A percentile compares a stretch with the other conserved stretches of the same genome.
phyloP scores from a whole-genome alignment of 129 eudicot genomes.

The Escallonia herrerae region DNA sequence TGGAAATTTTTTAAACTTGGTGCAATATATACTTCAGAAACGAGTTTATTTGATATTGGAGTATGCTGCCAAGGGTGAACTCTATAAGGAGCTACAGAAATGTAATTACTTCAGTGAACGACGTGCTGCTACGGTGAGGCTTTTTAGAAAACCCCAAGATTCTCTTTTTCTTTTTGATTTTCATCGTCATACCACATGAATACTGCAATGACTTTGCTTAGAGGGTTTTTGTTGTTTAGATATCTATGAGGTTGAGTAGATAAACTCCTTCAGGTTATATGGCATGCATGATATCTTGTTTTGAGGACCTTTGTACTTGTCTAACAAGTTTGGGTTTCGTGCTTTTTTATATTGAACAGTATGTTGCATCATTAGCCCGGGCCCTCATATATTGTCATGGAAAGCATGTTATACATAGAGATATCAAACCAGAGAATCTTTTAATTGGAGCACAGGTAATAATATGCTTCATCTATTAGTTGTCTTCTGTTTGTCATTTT shows the following conservation, averaged over 20 bases:
- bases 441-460: slow-evolving; percentile 78
- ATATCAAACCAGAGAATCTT: slow-evolving; percentile 93
- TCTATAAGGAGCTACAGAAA: slow-evolving; percentile 77
- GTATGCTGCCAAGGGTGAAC: slow-evolving; percentile 92
- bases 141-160: too few species aligned
- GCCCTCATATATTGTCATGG: slow-evolving; percentile 96
- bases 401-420: slow-evolving; percentile 93
- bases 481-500: background rate
- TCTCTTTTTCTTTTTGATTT: background rate
- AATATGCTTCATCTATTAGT: background rate
- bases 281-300: too few species aligned
- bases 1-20: background rate
- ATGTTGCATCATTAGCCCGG: slow-evolving; percentile 83
- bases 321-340: too few species aligned
- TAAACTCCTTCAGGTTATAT: too few species aligned
- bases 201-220: too few species aligned
- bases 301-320: too few species aligned
- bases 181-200: background rate
- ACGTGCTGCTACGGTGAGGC: slow-evolving; percentile 72
- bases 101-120: slow-evolving; percentile 77
- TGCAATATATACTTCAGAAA: slow-evolving; percentile 41
- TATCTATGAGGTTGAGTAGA: too few species aligned
- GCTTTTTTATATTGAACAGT: slow-evolving; percentile 36
- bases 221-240: too few species aligned
- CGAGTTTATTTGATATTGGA: slow-evolving; percentile 87